Conservation (phyloP, 2,329 filamentous ascomycete species). For the Pyricularia pennisetigena region DNA sequence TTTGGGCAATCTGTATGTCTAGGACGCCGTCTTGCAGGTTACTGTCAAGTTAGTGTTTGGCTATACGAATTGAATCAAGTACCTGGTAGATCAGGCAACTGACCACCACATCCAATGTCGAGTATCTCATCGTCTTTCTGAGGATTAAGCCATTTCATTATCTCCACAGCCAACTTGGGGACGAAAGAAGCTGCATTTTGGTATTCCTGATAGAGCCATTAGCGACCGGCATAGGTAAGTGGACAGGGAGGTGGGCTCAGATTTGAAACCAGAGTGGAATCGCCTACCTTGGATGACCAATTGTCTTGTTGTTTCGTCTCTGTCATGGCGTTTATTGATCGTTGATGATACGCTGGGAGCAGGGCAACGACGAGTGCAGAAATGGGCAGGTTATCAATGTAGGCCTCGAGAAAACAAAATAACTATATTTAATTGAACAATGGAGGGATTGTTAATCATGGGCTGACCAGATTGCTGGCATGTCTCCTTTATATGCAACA, state of each 20-base stretch:
- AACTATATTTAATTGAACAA: neutral
- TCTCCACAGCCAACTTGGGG: slow-evolving; percentile 48
- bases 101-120: slow-evolving; percentile 55
- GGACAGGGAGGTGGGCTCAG: neutral
- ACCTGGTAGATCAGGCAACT: neutral
- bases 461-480: too few species aligned
- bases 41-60: neutral
- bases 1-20: slow-evolving; percentile 39
- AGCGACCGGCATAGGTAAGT: neutral
- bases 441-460: too few species aligned
- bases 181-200: slow-evolving; percentile 54
- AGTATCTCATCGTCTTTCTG: slow-evolving; percentile 47
- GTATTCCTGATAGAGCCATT: slow-evolving; percentile 35
- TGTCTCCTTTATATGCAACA: too few species aligned
- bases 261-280: neutral
- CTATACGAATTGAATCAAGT: neutral
- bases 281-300: slow-evolving; percentile 29
- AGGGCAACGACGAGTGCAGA: too few species aligned
- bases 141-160: slow-evolving; percentile 48
- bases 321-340: slow-evolving; percentile 9
- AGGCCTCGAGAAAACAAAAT: neutral
- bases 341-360: neutral
- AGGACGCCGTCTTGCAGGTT: slow-evolving; percentile 43
- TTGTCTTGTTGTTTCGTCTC: slow-evolving; percentile 19
- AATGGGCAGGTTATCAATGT: too few species aligned